Base-by-base conservation (phyloP, 225 moss, liverwort and hornwort genomes). In the Neckera pumila region DNA sequence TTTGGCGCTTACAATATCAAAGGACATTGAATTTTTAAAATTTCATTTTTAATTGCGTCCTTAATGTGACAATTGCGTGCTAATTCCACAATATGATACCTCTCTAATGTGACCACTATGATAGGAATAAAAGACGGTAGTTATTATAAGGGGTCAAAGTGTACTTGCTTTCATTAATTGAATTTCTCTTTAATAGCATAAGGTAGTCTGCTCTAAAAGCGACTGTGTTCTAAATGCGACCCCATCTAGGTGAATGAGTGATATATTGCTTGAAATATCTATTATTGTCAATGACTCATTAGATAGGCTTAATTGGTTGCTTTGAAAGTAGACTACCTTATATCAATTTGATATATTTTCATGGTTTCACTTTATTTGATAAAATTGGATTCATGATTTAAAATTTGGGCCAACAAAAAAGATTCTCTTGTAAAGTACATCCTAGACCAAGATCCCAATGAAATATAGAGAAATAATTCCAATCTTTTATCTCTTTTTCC, bases 381-480 rank as follows among this genome's bases (percentile, higher is more conserved):
- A 8, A 75, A 47, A 19, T 75, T 33, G 3, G 27, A 49, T 49
- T 49, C 4, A 49, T 19, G 8, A 19, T 49, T 33, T 49, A 5
- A 75, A 33, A 19, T 19, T 33, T 33, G 5, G 3, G 0, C 47
- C 15, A 25, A 27, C 0, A 7, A 72, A 72, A 27, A 28, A 6
- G 10, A 9, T 40, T 42, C 1, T 17, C 5, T 40, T 25, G 8
- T 70, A 9, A 40, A 3, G 40, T 2, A 40, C 9, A 26, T 40
- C 1, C 5, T 0, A 70, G 0, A 23, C 1, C 0, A 16, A 0
- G 9, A 40, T 26, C 4, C 15, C 26, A 40, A 40, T 40, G 2
- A 70, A 70, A 18, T 17, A 17, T 27, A 4, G 4, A 73, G 11
- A 73, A 73, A 4, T 4, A 9, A 45, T 30, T 47, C 18, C 4